Percentiles rank a stretch among this genome's conserved stretches.
These are phyloP conservation scores for Lasiodiplodia sp. DNA, from an alignment of 2,329 filamentous ascomycete genomes.

Conservation along the genomic window DNA sequence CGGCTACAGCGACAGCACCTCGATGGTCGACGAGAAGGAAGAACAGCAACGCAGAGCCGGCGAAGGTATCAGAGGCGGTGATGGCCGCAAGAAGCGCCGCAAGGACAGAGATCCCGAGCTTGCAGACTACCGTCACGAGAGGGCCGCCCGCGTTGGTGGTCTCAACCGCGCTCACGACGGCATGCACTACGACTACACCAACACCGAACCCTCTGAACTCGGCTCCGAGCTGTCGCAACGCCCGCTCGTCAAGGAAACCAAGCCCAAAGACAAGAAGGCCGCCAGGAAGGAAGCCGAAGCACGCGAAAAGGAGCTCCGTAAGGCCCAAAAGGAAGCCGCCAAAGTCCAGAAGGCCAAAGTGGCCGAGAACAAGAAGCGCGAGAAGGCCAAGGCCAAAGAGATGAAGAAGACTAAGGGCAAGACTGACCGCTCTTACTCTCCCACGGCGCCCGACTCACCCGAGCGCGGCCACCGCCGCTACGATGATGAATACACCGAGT, in stretches of 20 bases:
- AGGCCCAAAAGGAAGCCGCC: slow-evolving; percentile 39
- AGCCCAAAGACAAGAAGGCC: slow-evolving; percentile 39
- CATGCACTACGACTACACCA: slow-evolving; percentile 79
- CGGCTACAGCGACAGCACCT: slow-evolving; percentile 55
- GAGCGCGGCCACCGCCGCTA: slow-evolving; percentile 44
- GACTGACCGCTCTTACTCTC: slow-evolving; percentile 37
- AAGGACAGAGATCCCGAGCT: slow-evolving; percentile 67
- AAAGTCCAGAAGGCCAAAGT: slow-evolving; percentile 39
- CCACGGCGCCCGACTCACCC: slow-evolving; percentile 32
- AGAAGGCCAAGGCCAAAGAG: slow-evolving; percentile 52
- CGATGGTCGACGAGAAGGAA: slow-evolving; percentile 52
- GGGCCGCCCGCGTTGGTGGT: slow-evolving; percentile 84
- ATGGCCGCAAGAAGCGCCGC: slow-evolving; percentile 62
- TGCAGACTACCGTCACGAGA: slow-evolving; percentile 84
- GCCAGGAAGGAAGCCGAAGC: slow-evolving; percentile 50
- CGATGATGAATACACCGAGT: slow-evolving; percentile 59
- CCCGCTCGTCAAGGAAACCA: slow-evolving; percentile 55
- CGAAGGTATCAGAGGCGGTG: slow-evolving; percentile 51
- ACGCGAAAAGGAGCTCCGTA: slow-evolving; percentile 46
- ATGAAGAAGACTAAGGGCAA: slow-evolving; percentile 50
- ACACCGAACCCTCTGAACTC: slow-evolving; percentile 69
- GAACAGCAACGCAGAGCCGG: slow-evolving; percentile 49
- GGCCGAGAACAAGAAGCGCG: slow-evolving; percentile 46
- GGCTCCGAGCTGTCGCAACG: slow-evolving; percentile 50
- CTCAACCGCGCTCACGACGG: slow-evolving; percentile 84